Evolutionary conservation across 2,329 filamentous ascomycete genomes (phyloP), one percentile per base, ranked within the genome.

Genomic region (Colletotrichum phormii): DNA sequence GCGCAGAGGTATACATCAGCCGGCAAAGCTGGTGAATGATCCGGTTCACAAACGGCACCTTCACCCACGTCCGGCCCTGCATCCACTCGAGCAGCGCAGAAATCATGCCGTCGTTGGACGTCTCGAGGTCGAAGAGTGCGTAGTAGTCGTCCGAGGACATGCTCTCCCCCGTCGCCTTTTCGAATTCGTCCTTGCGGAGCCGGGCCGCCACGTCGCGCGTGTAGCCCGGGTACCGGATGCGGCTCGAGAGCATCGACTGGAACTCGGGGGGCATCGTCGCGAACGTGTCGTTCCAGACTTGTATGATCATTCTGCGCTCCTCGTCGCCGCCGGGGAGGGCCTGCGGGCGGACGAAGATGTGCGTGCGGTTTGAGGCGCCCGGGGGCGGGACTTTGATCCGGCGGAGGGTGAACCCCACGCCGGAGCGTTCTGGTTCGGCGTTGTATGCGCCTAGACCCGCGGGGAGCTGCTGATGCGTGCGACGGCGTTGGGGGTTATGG

Each of bases 21-120:
- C 62, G 63, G 7, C 64, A 42, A 1, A 69, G 59, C 53, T 67
- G 59, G 55, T 67, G 64, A 12, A 70, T 67, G 62, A 75, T 65
- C 49, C 63, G 61, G 72, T 75, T 75, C 12, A 75, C 63, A 18
- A 37, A 67, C 0, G 49, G 53, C n/a, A 66, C 66, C 31, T 74
- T 74, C 22, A 75, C 53, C n/a, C 35, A 61, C 22, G 24, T 29
- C 24, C 68, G 69, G 49, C 74, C 74, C 49, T 66, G 60, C 51
- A 68, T 72, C 61, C 65, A 75, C 63, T 73, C 69, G 6, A 66
- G 63, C 6, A 73, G 63, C 22, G 42, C 61, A 18, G 70, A 74
- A 26, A 73, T 22, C 61, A 73, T 65, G 9, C 74, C 74, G n/a
- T 75, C 74, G 24, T 74, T 75, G n/a, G 64, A 24, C 7, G 29